These are phyloP conservation scores for Penicillium diatomitis DNA, from an alignment of 495 filamentous ascomycete genomes.

Conservation along the genomic window DNA sequence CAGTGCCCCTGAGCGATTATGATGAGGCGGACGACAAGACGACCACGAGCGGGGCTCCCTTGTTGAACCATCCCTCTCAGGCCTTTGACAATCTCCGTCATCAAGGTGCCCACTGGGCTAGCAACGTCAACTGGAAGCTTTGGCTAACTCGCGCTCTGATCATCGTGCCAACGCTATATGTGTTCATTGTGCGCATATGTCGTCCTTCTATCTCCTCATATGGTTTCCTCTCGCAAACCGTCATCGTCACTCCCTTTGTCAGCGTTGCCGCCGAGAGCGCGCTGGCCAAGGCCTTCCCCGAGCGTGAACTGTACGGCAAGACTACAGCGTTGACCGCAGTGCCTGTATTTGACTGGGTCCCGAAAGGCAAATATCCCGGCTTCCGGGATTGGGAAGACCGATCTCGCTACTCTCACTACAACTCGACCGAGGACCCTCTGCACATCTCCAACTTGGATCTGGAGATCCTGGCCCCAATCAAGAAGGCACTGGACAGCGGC, in stretches of 20 bases:
- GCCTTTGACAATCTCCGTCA: background rate
- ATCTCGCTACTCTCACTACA: constrained; percentile 19
- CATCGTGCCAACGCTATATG: constrained; percentile 6
- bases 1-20: constrained; percentile 10
- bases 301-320: constrained; percentile 9
- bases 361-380: constrained; percentile 14
- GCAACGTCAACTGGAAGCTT: background rate
- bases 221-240: constrained; percentile 17
- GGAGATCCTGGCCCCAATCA: constrained; percentile 20
- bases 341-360: constrained; percentile 16
- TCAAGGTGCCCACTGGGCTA: background rate
- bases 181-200: constrained; percentile 10
- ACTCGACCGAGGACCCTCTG: constrained; percentile 29
- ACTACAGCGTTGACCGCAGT: constrained; percentile 13
- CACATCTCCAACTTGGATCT: constrained; percentile 30
- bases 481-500: constrained; percentile 12
- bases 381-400: constrained; percentile 18
- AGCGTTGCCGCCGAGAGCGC: constrained; percentile 15
- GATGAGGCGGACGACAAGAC: constrained; percentile 19
- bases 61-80: constrained; percentile 5
- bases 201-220: constrained; percentile 15
- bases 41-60: constrained; percentile 4
- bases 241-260: constrained; percentile 13
- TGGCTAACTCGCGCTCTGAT: constrained; percentile 10
- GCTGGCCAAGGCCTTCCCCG: constrained; percentile 7